Evolutionary conservation across 2,329 filamentous ascomycete species (phyloP).

Genomic region (Lasiodiplodia citricola): DNA sequence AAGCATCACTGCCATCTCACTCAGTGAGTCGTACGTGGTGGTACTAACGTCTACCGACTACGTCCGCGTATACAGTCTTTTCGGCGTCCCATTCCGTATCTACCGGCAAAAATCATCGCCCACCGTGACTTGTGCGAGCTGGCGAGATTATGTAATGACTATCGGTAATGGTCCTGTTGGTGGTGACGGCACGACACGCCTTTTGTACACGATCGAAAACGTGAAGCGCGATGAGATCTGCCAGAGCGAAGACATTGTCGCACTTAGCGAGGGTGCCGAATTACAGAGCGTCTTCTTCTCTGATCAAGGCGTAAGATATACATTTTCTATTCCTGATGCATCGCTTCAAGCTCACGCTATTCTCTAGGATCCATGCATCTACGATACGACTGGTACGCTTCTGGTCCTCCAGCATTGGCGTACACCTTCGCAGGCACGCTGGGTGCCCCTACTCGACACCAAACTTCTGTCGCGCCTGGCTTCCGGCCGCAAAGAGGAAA

Average conservation of each 20-base stretch:
- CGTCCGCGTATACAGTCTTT: constrained; percentile 89
- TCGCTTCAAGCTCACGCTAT: constrained; percentile 20
- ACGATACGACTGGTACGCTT: constrained; percentile 89
- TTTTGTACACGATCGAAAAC: constrained; percentile 93
- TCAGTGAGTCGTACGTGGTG: constrained; percentile 89
- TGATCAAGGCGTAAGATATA: constrained; percentile 74
- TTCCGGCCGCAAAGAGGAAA: constrained; percentile 83
- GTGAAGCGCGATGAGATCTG: constrained; percentile 92
- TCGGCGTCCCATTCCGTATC: constrained; percentile 85
- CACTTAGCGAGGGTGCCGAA: constrained; percentile 74
- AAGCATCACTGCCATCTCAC: constrained; percentile 81
- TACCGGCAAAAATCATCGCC: constrained; percentile 91
- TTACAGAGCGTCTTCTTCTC: constrained; percentile 90
- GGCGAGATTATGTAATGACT: constrained; percentile 95
- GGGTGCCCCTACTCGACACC: constrained; percentile 93
- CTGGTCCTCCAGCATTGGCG: constrained; percentile 92
- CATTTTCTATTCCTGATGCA: not conserved
- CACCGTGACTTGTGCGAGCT: constrained; percentile 90
- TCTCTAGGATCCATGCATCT: constrained; percentile 85
- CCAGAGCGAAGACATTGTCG: constrained; percentile 91
- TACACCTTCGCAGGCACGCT: constrained; percentile 79
- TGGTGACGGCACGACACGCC: constrained; percentile 74
- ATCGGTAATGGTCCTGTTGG: constrained; percentile 89
- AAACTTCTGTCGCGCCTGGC: constrained; percentile 80
- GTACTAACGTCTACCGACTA: constrained; percentile 88